Evolutionary conservation across 495 filamentous ascomycete species (phyloP).

Genomic region (Letharia lupina): DNA sequence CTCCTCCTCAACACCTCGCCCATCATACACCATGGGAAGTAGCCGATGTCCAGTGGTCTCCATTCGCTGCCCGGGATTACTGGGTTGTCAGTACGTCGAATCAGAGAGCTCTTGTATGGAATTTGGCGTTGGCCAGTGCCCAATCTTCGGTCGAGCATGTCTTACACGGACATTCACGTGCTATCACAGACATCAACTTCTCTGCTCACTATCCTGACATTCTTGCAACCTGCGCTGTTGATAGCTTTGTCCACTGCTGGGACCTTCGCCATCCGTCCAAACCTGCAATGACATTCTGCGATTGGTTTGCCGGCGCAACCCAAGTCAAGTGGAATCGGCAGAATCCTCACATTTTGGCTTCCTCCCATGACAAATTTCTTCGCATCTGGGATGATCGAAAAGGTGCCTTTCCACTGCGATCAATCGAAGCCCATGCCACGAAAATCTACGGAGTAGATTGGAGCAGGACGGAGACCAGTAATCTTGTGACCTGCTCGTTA

Average conservation of each 20-base stretch:
- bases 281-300: slow-evolving; percentile 73
- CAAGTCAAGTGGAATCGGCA: slow-evolving; percentile 95
- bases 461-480: slow-evolving; percentile 66
- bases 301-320: slow-evolving; percentile 91
- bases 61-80: slow-evolving; percentile 77
- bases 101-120: slow-evolving; percentile 93
- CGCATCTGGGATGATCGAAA: slow-evolving; percentile 88
- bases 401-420: slow-evolving; percentile 67
- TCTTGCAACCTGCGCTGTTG: slow-evolving; percentile 83
- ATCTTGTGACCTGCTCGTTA: slow-evolving; percentile 77
- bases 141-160: slow-evolving; percentile 78
- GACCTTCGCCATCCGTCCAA: slow-evolving; percentile 70
- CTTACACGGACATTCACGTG: slow-evolving; percentile 79
- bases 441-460: slow-evolving; percentile 97
- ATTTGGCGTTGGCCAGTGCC: slow-evolving; percentile 65
- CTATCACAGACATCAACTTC: slow-evolving; percentile 96
- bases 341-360: slow-evolving; percentile 75
- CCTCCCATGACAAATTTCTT: slow-evolving; percentile 78
- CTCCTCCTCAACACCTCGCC: slow-evolving; percentile 74
- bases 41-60: slow-evolving; percentile 97
- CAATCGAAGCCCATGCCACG: slow-evolving; percentile 83
- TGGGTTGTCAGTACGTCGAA: slow-evolving; percentile 94
- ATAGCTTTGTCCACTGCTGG: slow-evolving; percentile 92
- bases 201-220: slow-evolving; percentile 85
- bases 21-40: slow-evolving; percentile 91